Conservation (phyloP, 345 rosid species). For the Citrus unshiu region DNA sequence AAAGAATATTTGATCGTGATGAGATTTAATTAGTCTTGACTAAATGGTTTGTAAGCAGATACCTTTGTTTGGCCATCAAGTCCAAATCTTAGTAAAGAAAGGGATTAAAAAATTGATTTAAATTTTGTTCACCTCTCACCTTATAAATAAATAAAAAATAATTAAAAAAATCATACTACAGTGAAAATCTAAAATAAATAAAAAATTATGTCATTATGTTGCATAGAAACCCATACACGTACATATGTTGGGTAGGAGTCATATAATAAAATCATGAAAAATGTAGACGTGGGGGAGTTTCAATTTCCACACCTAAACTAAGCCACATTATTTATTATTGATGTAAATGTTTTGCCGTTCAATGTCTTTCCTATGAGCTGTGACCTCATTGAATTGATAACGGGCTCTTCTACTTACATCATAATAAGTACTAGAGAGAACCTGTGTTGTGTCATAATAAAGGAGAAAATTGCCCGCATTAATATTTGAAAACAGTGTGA, state of each 20-base stretch:
- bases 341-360: background rate
- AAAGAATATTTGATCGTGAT: too few species aligned
- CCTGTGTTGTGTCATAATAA: conserved; percentile 6
- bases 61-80: too few species aligned
- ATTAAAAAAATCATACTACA: too few species aligned
- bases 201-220: background rate
- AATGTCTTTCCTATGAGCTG: background rate
- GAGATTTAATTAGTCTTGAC: too few species aligned
- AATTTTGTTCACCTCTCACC: too few species aligned
- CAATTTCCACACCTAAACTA: background rate
- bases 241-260: background rate
- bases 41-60: too few species aligned
- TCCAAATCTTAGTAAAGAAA: too few species aligned
- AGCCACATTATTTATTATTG: background rate
- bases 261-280: background rate
- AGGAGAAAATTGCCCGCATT: conserved; percentile 12
- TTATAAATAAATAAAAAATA: too few species aligned
- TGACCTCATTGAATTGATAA: conserved; percentile 10
- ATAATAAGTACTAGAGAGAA: conserved; percentile 2
- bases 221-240: too few species aligned
- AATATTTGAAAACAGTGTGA: conserved; percentile 14
- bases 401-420: background rate
- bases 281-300: background rate
- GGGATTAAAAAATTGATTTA: too few species aligned
- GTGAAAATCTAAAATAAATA: too few species aligned